These are phyloP conservation scores for Leucosporidium scottii DNA, from an alignment of 768 basidiomycete species.

Conservation along the genomic window DNA sequence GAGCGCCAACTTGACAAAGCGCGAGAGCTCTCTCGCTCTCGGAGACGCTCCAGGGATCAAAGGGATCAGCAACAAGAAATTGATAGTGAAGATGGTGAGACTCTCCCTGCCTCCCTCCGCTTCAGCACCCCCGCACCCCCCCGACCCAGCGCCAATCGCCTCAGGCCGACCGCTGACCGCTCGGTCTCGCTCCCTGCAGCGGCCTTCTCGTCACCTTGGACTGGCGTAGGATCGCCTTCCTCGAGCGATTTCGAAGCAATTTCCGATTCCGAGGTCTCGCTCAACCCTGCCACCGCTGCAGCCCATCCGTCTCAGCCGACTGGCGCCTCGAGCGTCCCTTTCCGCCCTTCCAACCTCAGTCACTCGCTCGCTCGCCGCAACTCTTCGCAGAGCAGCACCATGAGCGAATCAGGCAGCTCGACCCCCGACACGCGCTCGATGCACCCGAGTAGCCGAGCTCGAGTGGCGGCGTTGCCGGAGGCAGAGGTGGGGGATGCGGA, in stretches of 20 bases:
- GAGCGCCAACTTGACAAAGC: too few species aligned
- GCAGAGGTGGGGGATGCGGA: slow-evolving; percentile 13
- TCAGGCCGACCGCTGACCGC: too few species aligned
- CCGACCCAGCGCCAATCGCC: too few species aligned
- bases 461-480: background rate
- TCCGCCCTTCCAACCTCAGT: slow-evolving; percentile 4
- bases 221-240: slow-evolving; percentile 6
- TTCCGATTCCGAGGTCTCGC: background rate
- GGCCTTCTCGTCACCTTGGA: slow-evolving; percentile 14
- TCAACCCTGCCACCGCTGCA: background rate
- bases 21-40: too few species aligned
- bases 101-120: too few species aligned
- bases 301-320: too few species aligned
- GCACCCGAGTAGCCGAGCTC: too few species aligned
- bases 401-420: background rate
- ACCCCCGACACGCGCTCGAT: background rate
- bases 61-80: too few species aligned
- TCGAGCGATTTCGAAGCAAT: slow-evolving; percentile 25
- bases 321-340: background rate
- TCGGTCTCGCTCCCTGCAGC: background rate
- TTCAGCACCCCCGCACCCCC: too few species aligned
- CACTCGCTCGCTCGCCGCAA: background rate
- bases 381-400: background rate
- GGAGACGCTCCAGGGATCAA: too few species aligned
- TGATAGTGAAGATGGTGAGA: too few species aligned